phyloP scores from a whole-genome alignment of 164 flowering plant genomes.

The Malania oleifera region DNA sequence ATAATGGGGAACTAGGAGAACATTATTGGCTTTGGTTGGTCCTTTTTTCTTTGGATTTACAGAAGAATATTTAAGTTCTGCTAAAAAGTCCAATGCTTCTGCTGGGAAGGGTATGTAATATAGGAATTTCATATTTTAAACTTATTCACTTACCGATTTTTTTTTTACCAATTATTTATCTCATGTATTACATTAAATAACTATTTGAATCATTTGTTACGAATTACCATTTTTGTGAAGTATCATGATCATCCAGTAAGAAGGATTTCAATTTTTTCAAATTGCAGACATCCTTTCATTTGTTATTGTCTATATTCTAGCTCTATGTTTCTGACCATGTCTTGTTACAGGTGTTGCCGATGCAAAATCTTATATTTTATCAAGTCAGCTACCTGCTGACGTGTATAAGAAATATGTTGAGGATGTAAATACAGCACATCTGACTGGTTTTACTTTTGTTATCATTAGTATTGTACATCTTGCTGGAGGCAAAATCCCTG shows the following conservation, averaged over 20 bases:
- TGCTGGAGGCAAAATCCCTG: slow-evolving; percentile 80
- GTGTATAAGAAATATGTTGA: slow-evolving; percentile 64
- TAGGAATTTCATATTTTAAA: neutral
- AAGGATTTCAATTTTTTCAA: neutral
- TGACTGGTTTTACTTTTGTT: slow-evolving; percentile 72
- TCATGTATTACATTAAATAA: too few relatives aligned
- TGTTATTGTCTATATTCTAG: neutral
- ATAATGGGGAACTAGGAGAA: too few relatives aligned
- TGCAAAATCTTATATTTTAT: slow-evolving; percentile 63
- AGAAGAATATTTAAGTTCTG: too few relatives aligned
- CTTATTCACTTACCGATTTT: neutral
- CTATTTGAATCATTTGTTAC: too few relatives aligned
- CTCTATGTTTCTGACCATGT: slow-evolving; percentile 9
- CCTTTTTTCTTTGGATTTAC: too few relatives aligned
- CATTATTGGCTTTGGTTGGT: too few relatives aligned
- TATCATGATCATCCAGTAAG: neutral
- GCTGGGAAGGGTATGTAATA: too few relatives aligned
- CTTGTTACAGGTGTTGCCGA: slow-evolving; percentile 46
- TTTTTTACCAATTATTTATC: too few relatives aligned
- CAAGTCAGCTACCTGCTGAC: slow-evolving; percentile 66
- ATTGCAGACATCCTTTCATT: neutral
- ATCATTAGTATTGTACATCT: slow-evolving; percentile 64
- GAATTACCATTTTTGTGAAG: too few relatives aligned
- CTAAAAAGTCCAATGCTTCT: too few relatives aligned
- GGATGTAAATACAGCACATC: slow-evolving; percentile 47